Base-by-base conservation (phyloP, 352 stramenopile genomes). In the Globisporangium yorkense region DNA sequence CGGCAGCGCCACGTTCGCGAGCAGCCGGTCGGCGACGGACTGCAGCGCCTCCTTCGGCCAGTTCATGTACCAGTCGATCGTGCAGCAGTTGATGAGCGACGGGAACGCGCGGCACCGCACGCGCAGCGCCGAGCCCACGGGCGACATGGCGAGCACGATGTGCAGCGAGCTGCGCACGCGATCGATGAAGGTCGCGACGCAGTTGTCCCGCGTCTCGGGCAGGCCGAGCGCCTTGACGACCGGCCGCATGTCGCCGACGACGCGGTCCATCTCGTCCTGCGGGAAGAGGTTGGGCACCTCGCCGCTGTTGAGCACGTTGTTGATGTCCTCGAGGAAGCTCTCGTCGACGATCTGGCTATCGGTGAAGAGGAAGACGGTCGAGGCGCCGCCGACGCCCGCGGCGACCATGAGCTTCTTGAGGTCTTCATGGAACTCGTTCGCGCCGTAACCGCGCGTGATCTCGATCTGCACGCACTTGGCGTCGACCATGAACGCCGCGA, bases 41-140 rank as follows among this genome's bases (percentile, higher is more conserved):
- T 97, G 70, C 7, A 98, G 71, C 2, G 95, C 95, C 43, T 96
- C 84, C 31, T 88, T 80, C 0, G 95, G 94, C 95, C 95, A 98
- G 44, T 94, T 92, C 75, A 97, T 96, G 69, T 92, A 98, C 94
- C 94, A 98, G 63, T 98, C 93, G 65, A 98, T 98, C n/a, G 92
- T 97, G 61, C 94, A 98, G 68, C 94, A 98, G 63, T 98, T 98
- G 72, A 98, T 97, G 8, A 98, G 77, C 40, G 89, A 97, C 13
- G 94, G 94, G 71, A 98, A 98, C 56, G 96, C 88, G 4, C 95
- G 79, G 59, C 94, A 98, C 0, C 92, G 85, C 8, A 98, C 74
- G 37, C 95, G 87, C 13, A 98, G 68, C 1, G 89, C 83, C 9
- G 96, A 96, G 1, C 95, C 94, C 1, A 98, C 92, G 0, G 95